phyloP scores from a whole-genome alignment of 2,329 filamentous ascomycete genomes.

The Colletotrichum shisoi region DNA sequence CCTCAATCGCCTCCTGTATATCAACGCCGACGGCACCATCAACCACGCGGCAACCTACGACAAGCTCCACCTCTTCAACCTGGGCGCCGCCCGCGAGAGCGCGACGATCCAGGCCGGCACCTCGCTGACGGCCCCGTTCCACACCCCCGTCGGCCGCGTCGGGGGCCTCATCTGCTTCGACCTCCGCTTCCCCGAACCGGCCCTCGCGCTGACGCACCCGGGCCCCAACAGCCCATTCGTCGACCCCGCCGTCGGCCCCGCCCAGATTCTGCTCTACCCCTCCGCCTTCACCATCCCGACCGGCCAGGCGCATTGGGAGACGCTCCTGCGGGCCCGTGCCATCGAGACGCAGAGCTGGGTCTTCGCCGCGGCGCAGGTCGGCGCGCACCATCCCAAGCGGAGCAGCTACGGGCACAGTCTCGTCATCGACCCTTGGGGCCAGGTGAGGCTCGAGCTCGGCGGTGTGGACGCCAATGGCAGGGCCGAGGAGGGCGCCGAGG shows the following conservation, averaged over 20 bases:
- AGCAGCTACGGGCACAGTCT: conserved; percentile 86
- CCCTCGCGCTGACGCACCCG: conserved; percentile 67
- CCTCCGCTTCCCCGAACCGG: conserved; percentile 81
- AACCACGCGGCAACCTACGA: conserved; percentile 67
- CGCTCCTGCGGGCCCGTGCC: conserved; percentile 78
- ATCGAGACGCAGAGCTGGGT: conserved; percentile 91
- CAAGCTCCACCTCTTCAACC: conserved; percentile 91
- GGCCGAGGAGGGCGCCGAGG: conserved; percentile 52
- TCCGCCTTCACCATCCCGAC: conserved; percentile 91
- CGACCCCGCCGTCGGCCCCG: conserved; percentile 50
- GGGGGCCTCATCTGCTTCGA: conserved; percentile 91
- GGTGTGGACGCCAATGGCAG: conserved; percentile 57
- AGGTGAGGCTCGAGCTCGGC: conserved; percentile 70
- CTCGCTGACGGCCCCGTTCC: conserved; percentile 72
- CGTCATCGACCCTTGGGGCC: conserved; percentile 87
- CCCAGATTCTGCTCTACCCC: conserved; percentile 84
- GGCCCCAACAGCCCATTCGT: conserved; percentile 44
- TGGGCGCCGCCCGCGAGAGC: conserved; percentile 59
- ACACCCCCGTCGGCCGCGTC: conserved; percentile 76
- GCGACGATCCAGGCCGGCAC: conserved; percentile 72
- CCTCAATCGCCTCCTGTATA: conserved; percentile 64
- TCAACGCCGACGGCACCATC: conserved; percentile 55
- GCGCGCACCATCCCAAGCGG: conserved; percentile 75
- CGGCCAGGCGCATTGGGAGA: conserved; percentile 85
- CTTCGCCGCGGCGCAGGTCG: conserved; percentile 83